Percentiles rank a stretch among this genome's conserved stretches.
phyloP scores from a whole-genome alignment of 192 early-diverging fungal genomes.

The Piromyces finnis region DNA sequence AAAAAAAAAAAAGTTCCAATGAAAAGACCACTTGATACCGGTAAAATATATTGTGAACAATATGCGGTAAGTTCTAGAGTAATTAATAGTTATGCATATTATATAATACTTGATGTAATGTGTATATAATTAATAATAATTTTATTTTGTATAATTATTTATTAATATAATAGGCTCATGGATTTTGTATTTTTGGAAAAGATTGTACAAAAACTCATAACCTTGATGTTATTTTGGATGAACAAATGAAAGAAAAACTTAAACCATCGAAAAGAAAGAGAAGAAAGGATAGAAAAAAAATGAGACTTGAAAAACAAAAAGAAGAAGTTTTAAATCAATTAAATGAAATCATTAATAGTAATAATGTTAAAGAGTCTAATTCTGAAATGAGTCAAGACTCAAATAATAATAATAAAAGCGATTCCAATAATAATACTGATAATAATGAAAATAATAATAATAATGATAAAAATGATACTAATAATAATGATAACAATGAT shows the following conservation, averaged over 20 bases:
- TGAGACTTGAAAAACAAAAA: background rate
- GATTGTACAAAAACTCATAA: constrained; percentile 62
- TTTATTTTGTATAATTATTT: too few species aligned
- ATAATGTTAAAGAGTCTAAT: background rate
- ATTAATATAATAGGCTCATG: constrained; percentile 33
- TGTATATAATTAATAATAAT: too few species aligned
- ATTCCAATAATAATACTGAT: background rate
- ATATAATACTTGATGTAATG: too few species aligned
- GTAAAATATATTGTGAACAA: constrained; percentile 48
- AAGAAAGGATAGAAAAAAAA: constrained; percentile 5
- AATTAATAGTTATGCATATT: background rate
- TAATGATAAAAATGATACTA: background rate
- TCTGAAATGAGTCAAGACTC: background rate
- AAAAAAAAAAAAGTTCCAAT: background rate
- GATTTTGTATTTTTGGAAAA: constrained; percentile 52
- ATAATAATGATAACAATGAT: background rate
- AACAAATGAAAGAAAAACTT: constrained; percentile 20
- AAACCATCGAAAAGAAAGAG: constrained; percentile 12
- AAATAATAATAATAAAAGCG: background rate
- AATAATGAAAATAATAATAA: background rate
- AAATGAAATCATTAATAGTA: background rate
- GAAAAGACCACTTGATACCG: constrained; percentile 3
- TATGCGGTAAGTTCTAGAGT: constrained; percentile 52
- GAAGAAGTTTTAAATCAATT: background rate
- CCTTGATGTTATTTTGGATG: constrained; percentile 73